Evolutionary conservation across 805 yeast species (phyloP), one percentile per base, ranked within the genome.

Genomic region (Saccharomycopsis javanensis): DNA sequence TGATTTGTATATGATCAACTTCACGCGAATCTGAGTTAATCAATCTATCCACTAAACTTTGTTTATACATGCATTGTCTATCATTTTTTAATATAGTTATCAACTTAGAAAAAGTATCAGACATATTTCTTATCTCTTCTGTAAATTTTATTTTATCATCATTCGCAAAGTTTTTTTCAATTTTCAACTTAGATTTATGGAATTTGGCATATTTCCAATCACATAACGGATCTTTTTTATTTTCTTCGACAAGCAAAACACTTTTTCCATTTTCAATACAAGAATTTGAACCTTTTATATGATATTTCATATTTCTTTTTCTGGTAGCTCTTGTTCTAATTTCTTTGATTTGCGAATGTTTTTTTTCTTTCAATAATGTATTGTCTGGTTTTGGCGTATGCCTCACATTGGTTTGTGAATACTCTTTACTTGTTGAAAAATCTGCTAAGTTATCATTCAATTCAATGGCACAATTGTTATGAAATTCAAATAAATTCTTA

Each of bases 171-270:
- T 55, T 56, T 55, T 58, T 60, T 46, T 60, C 63, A 13, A 55
- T 58, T 42, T 62, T 60, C 28, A 54, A 28, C 20, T 59, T 58
- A 16, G 63, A 34, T 37, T 58, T 60, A 51, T 60, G 63, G 50
- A 34, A 60, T 37, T 57, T 53, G 6, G 54, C 1, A 31, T 55
- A 60, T 1, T 25, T 23, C 18, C 20, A 33, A 37, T 57, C 56
- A 8, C 20, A 18, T 11, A 60, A 37, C 7, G 63, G 63, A 50
- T 60, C 62, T 27, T 56, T 42, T 20, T 38, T 13, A 35, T 51
- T 34, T 8, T 55, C 61, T 7, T 33, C 23, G 15, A 33, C 37
- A 7, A 18, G 15, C 27, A 42, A 42, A 23, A 42, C 25, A 42
- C 48, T 42, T 8, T 42, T 25, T 42, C 4, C 23, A 20, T 42